Base-by-base conservation (phyloP, 345 rosid species). In the Aquilaria malaccensis region DNA sequence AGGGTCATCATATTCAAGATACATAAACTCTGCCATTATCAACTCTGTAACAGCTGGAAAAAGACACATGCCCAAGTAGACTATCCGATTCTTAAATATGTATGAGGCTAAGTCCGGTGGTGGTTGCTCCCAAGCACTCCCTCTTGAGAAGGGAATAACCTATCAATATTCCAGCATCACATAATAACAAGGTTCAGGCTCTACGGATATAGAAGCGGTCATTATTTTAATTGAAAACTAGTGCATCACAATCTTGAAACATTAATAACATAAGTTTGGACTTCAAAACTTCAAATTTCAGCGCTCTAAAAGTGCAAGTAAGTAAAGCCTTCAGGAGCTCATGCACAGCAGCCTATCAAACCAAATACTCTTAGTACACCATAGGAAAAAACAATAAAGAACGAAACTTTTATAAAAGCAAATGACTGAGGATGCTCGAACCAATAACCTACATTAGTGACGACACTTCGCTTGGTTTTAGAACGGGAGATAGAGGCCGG, bases 41-140 rank as follows among this genome's bases (percentile, higher is more conserved):
- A 94, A 60, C 84, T 94, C 96, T 10, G 91, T 87, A 53, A 89
- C 97, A 45, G 89, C 77, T 63, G 99, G 99, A 73, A 89, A 87
- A 69, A 89, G 94, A 63, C 90, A 81, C 97, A 89, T 87, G 64
- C 97, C 99, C 85, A 94, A 71, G 77, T 94, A 94, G 33, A 94
- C 92, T 68, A 94, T 94, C 45, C 95, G 75, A 52, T 86, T 81
- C 72, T 85, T 85, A 77, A 73, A 84, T 69, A 94, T 68, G 76
- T 87, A 87, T 3, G 97, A 89, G 30, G 97, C 91, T 58, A 93
- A 72, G 75, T 89, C 96, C 13, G 97, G 97, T 50, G 98, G 97
- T 65, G 98, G 97, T 71, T 87, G 96, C 75, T 84, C 96, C 74
- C 80, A 82, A 11, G 89, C 88, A 81, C 80, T 79, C 72, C 90